Base-by-base conservation (phyloP, 2,329 filamentous ascomycete genomes). In the Neocucurbitaria cava region DNA sequence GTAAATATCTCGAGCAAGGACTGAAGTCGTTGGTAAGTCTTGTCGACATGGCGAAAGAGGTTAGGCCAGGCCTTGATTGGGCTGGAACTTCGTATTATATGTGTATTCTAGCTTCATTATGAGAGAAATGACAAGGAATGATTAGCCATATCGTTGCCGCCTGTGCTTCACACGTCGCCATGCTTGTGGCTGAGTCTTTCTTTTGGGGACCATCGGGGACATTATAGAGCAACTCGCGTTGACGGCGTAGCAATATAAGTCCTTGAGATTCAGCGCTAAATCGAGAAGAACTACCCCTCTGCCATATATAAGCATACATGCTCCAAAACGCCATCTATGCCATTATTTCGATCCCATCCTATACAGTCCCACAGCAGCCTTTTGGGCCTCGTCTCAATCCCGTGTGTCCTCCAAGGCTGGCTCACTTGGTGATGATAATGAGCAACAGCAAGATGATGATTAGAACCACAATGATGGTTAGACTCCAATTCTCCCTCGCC, bases 401-500 rank as follows among this genome's bases (percentile, higher is more conserved):
- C n/a, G n/a, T n/a, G n/a, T n/a, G 9, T 35, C 21, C 10, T 3
- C 49, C n/a, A n/a, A n/a, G n/a, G n/a, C n/a, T n/a, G n/a, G 8
- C 26, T 68, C 44, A 74, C 43, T 75, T 74, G 28, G 72, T 72
- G 52, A 96, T 85, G 21, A 89, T 85, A 78, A 97, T 96, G 68
- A 96, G 75, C 66, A 97, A 77, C 5, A 96, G 83, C 66, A 97
- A 77, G 10, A 96, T 83, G 46, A 96, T 84, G 64, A 97, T 95
- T 72, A 96, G 78, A 13, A 84, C 78, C 17, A 89, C 84, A 62
- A 97, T 87, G 54, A 96, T 91, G 24, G 89, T 88, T 87, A 95
- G 87, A 78, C 94, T 92, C 85, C 89, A 91, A 76, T 94, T 95
- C 71, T 96, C 92, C 66, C 87, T 86, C 2, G 92, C 92, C 59